Evolutionary conservation across 306 rosid species (phyloP).

Genomic region (Neltuma alba): DNA sequence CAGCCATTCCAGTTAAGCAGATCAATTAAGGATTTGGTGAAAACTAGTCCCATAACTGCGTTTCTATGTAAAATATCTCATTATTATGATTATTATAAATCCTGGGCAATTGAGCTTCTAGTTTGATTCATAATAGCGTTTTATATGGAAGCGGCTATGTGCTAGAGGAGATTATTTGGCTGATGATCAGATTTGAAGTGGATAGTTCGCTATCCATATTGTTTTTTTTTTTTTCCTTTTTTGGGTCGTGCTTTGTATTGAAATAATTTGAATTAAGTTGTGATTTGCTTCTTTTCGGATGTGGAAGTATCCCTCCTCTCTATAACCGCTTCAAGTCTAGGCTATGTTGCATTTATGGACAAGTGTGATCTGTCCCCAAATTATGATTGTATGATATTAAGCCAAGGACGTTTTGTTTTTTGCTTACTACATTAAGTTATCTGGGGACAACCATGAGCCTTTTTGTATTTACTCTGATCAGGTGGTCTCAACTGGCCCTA

Average conservation of each 20-base stretch:
- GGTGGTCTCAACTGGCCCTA: slow-evolving; percentile 96
- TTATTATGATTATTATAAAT: too few relatives aligned
- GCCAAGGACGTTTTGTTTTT: slow-evolving; percentile 8
- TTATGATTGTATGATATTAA: slow-evolving; percentile 1
- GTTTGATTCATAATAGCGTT: neutral
- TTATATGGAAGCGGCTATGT: neutral
- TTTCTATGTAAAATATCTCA: neutral
- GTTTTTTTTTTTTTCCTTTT: too few relatives aligned
- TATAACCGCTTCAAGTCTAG: neutral
- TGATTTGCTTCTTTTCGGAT: slow-evolving; percentile 10
- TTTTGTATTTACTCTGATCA: slow-evolving; percentile 41
- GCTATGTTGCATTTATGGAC: neutral
- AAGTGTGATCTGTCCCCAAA: neutral
- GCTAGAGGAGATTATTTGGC: neutral
- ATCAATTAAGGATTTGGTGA: neutral
- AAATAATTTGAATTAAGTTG: slow-evolving; percentile 7
- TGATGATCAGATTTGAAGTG: neutral
- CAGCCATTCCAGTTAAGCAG: too few relatives aligned
- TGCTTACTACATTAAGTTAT: neutral
- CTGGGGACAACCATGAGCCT: neutral
- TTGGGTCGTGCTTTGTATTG: neutral
- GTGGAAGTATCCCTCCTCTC: slow-evolving; percentile 17
- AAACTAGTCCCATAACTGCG: neutral
- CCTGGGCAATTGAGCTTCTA: too few relatives aligned
- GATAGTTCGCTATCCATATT: neutral